Conservation (phyloP, 768 basidiomycete genomes). For the Pleurotus sapidus region DNA sequence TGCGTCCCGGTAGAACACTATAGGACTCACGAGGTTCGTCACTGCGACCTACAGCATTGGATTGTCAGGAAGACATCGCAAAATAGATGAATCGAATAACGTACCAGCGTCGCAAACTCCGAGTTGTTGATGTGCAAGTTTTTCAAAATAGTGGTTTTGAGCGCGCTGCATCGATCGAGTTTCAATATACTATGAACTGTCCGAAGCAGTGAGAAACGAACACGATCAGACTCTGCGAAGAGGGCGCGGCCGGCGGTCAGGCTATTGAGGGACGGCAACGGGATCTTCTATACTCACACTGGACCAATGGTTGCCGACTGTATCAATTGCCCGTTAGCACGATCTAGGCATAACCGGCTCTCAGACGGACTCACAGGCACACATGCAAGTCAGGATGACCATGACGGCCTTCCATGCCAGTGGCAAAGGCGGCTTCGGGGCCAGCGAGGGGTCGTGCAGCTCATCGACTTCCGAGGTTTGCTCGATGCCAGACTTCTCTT, state of each 20-base stretch:
- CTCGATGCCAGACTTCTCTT: background rate
- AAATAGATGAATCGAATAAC: background rate
- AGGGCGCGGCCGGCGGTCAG: background rate
- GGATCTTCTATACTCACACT: slow-evolving; percentile 23
- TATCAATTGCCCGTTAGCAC: background rate
- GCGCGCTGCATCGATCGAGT: slow-evolving; percentile 18
- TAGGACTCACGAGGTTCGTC: slow-evolving; percentile 28
- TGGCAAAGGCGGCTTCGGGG: slow-evolving; percentile 25
- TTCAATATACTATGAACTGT: background rate
- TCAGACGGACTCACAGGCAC: slow-evolving; percentile 28
- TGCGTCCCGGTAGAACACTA: too few species aligned
- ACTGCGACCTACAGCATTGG: slow-evolving; percentile 25
- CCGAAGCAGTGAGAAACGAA: slow-evolving; percentile 13
- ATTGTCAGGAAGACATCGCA: background rate
- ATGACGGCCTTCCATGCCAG: slow-evolving; percentile 31
- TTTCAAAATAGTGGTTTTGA: slow-evolving; percentile 41
- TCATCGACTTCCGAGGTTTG: background rate
- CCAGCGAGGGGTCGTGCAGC: slow-evolving; percentile 13
- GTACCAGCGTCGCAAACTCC: slow-evolving; percentile 39
- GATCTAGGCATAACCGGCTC: background rate
- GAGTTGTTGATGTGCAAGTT: slow-evolving; percentile 41
- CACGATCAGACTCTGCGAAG: slow-evolving; percentile 33
- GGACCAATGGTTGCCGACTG: slow-evolving; percentile 42
- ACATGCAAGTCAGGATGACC: slow-evolving; percentile 34
- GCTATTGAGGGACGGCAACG: background rate